Evolutionary conservation across 2,329 filamentous ascomycete species (phyloP), one percentile per base, ranked within the genome.

Genomic region (Neofusicoccum sp.): DNA sequence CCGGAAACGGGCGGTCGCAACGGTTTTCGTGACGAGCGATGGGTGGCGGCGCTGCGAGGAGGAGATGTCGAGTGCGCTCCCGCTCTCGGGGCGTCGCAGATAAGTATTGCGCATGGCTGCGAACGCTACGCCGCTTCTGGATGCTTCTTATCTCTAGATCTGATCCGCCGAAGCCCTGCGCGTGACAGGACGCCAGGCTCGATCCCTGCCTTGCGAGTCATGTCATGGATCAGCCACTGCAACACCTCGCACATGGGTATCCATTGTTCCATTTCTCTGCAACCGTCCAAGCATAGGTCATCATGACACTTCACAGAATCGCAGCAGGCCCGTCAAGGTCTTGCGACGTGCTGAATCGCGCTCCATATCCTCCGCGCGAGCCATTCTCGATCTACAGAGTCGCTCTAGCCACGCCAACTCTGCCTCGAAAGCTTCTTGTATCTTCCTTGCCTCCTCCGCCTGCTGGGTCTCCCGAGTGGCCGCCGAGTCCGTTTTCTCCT

Each of bases 1-100:
- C 36, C 38, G 51, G 38, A 20, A 56, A 56, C 51, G 20, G 20
- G 20, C 20, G 51, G 51, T 56, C 51, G 51, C 51, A 44, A 56
- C 51, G 51, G 28, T 43, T 30, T 11, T 30, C 3, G 4, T n/a
- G 43, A 24, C 9, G 24, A 30, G 24, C 4, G 24, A 20, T 20
- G 20, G 20, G 20, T 20, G 20, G 20, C 7, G 45, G 45, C 31
- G 38, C 7, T 33, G 36, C n/a, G 38, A 31, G 26, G 38, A 24
- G 8, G 28, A 43, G 38, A 20, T 43, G 51, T 11, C 20, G 4
- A 14, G 9, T 20, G 28, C 51, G 51, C 20, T n/a, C 9, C 48
- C n/a, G 9, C 12, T 7, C 28, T 48, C 20, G 45, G 45, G 45
- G 45, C 43, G 51, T 56, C 51, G 51, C 51, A 56, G 51, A 56